Conservation (phyloP, 495 filamentous ascomycete species). For the Lindgomyces ingoldianus region DNA sequence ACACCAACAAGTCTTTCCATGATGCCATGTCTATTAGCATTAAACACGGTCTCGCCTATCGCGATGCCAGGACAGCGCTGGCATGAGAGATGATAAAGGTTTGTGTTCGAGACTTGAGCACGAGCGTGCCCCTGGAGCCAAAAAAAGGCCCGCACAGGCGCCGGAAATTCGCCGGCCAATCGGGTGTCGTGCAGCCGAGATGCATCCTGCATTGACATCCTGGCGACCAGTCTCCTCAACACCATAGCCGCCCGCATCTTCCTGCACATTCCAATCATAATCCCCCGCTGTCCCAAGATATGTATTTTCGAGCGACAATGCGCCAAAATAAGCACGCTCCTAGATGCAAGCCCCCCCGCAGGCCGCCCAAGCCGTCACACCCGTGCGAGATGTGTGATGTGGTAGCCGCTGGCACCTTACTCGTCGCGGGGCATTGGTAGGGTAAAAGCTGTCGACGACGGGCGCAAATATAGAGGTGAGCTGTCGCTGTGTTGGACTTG, state of each 20-base stretch:
- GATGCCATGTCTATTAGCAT: background rate
- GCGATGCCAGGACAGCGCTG: constrained; percentile 3
- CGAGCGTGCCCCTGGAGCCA: constrained; percentile 17
- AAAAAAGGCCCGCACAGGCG: constrained; percentile 29
- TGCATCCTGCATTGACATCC: constrained; percentile 16
- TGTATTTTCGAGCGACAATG: constrained; percentile 11
- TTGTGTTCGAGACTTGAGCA: background rate
- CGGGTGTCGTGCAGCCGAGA: background rate
- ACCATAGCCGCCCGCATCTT: constrained; percentile 29
- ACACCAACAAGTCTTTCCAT: background rate
- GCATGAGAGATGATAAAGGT: constrained; percentile 1
- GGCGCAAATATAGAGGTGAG: constrained; percentile 38
- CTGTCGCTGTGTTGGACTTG: constrained; percentile 8
- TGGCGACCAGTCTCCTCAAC: constrained; percentile 17
- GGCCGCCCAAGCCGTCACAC: constrained; percentile 18
- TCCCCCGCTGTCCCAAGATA: constrained; percentile 1
- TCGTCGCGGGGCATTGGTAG: constrained; percentile 20
- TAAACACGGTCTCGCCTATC: constrained; percentile 6
- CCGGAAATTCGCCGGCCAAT: constrained; percentile 25
- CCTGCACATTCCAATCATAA: constrained; percentile 17
- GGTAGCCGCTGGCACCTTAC: constrained; percentile 28
- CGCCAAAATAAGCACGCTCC: constrained; percentile 13
- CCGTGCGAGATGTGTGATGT: background rate
- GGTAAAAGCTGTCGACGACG: background rate
- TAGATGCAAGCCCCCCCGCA: constrained; percentile 12